phyloP scores from a whole-genome alignment of 305 asterid species.

The Solanum hybrid region DNA sequence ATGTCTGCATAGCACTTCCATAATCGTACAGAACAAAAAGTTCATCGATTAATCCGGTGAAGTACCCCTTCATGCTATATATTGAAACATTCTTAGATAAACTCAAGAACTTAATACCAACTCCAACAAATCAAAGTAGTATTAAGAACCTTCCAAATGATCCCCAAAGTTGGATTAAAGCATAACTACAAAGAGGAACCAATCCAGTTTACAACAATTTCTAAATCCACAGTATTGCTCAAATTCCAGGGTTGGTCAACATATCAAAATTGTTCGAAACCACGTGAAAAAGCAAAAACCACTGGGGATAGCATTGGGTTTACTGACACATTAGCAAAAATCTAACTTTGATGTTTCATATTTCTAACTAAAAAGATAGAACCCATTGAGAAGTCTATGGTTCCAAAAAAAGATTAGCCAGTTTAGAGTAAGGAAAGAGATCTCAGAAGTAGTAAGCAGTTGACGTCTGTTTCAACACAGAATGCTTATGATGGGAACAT shows the following conservation, averaged over 20 bases:
- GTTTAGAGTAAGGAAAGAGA: neutral
- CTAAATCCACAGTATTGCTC: neutral
- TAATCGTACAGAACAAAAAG: neutral
- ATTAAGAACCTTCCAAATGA: neutral
- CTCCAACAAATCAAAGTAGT: neutral
- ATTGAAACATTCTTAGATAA: neutral
- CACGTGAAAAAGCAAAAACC: neutral
- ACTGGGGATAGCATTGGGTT: neutral
- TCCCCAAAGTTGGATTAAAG: neutral
- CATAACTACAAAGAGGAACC: neutral
- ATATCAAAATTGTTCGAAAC: neutral
- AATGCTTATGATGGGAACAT: neutral
- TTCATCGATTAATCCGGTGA: neutral
- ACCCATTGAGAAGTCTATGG: neutral
- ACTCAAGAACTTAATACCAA: neutral
- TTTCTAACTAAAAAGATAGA: neutral
- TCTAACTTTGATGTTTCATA: neutral
- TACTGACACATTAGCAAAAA: neutral
- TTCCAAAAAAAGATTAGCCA: neutral
- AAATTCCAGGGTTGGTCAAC: neutral
- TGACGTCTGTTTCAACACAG: neutral
- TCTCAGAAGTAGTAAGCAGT: neutral
- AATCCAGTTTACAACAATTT: neutral
- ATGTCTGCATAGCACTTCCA: neutral
- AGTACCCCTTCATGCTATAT: neutral